Conservation (phyloP, 257 asterid genomes). For the Osmanthus fragrans region DNA sequence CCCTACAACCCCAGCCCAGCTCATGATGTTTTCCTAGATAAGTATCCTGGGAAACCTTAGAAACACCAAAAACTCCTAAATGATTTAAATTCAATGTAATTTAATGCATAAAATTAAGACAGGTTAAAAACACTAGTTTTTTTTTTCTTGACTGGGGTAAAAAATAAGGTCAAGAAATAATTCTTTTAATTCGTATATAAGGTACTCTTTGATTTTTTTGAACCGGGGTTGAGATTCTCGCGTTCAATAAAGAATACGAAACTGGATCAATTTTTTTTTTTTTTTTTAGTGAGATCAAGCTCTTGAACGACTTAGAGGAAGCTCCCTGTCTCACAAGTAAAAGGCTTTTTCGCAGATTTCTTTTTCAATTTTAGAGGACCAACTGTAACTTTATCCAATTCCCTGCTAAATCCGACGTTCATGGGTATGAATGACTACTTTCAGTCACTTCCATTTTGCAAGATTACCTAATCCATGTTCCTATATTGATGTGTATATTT, state of each 20-base stretch:
- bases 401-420: neutral
- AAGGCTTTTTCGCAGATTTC: neutral
- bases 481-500: neutral
- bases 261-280: neutral
- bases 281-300: neutral
- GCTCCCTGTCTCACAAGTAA: too few species aligned
- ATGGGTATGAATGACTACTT: neutral
- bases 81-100: neutral
- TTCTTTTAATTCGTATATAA: too few species aligned
- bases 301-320: too few species aligned
- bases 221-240: neutral
- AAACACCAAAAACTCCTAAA: neutral
- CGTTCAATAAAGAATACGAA: neutral
- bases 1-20: constrained; percentile 15
- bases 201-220: neutral
- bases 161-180: neutral
- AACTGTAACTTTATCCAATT: neutral
- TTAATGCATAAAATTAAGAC: neutral
- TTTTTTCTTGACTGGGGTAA: too few species aligned
- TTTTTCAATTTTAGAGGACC: neutral
- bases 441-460: neutral
- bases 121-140: too few species aligned
- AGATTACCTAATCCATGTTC: neutral
- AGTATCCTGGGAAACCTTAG: neutral
- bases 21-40: constrained; percentile 6